These are phyloP conservation scores for Macaranga tanarius DNA, from an alignment of 441 rosid genomes.

Conservation along the genomic window DNA sequence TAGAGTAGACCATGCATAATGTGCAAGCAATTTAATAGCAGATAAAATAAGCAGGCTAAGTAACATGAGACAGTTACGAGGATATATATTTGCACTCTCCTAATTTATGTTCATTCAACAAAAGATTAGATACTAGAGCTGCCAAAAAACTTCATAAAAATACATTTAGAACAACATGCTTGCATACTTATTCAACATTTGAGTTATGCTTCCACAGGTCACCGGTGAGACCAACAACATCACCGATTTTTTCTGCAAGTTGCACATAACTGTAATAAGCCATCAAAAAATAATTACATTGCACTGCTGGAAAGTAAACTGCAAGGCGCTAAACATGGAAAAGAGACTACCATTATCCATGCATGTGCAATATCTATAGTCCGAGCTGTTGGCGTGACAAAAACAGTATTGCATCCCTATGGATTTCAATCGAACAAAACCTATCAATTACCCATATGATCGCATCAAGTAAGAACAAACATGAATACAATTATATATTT, in stretches of 20 bases:
- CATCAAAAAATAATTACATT: conserved; percentile 2
- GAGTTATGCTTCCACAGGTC: conserved; percentile 53
- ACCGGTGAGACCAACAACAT: conserved; percentile 63
- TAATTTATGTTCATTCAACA: not conserved
- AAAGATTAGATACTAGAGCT: not conserved
- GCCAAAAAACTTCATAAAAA: not conserved
- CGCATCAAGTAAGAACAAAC: conserved; percentile 26
- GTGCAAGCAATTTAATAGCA: not conserved
- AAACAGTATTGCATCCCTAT: conserved; percentile 88
- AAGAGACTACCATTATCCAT: conserved; percentile 72
- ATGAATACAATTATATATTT: conserved; percentile 5
- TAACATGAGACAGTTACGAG: not conserved
- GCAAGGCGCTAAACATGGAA: conserved; percentile 11
- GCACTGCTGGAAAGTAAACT: not conserved
- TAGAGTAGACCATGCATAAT: not conserved
- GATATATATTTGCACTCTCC: not conserved
- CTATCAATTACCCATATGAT: conserved; percentile 33
- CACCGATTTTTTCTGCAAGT: conserved; percentile 72
- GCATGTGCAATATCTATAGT: conserved; percentile 80
- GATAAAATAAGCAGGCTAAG: not conserved
- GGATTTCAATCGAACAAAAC: conserved; percentile 37
- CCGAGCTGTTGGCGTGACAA: conserved; percentile 85
- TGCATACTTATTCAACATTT: conserved; percentile 73
- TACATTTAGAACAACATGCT: conserved; percentile 3
- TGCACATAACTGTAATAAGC: conserved; percentile 8